Percentiles rank a stretch among this genome's conserved stretches.
Conservation (phyloP, 768 basidiomycete genomes). For the Termitomyces sp. region DNA sequence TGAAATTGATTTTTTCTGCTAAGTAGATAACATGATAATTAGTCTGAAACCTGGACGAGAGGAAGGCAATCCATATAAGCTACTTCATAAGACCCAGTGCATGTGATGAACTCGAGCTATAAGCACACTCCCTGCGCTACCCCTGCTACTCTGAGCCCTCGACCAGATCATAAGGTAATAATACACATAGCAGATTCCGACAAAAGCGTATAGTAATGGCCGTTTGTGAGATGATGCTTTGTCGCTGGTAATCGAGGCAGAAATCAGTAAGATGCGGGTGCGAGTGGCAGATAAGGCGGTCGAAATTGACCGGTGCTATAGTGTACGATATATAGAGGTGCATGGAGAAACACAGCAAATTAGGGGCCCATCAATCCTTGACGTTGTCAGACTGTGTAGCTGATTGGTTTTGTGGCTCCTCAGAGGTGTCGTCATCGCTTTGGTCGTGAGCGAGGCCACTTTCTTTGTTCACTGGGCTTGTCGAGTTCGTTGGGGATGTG, state of each 20-base stretch:
- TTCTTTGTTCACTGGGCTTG: conserved; percentile 62
- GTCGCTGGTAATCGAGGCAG: conserved; percentile 15
- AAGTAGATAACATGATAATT: background rate
- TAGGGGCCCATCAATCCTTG: conserved; percentile 11
- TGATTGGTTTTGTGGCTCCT: conserved; percentile 13
- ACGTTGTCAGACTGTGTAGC: conserved; percentile 3
- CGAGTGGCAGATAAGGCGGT: conserved; percentile 13
- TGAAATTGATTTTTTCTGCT: background rate
- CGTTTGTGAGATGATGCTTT: conserved; percentile 15
- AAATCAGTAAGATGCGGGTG: conserved; percentile 17
- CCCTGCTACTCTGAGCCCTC: conserved; percentile 13
- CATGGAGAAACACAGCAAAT: conserved; percentile 5
- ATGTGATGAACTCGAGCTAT: conserved; percentile 9
- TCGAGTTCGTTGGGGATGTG: conserved; percentile 68
- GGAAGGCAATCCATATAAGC: conserved; percentile 3
- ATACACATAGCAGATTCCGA: conserved; percentile 31
- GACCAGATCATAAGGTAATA: conserved; percentile 19
- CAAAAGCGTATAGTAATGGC: conserved; percentile 27
- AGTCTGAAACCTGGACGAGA: conserved; percentile 13
- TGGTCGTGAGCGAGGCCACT: conserved; percentile 40
- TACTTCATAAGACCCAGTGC: conserved; percentile 1
- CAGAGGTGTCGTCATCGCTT: conserved; percentile 23
- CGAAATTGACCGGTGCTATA: conserved; percentile 11
- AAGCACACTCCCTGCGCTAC: conserved; percentile 6
- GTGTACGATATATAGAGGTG: conserved; percentile 14